Percentiles rank a stretch among this genome's conserved stretches.
phyloP scores from a whole-genome alignment of 352 stramenopile species.

The Heterotrichella gracilis region DNA sequence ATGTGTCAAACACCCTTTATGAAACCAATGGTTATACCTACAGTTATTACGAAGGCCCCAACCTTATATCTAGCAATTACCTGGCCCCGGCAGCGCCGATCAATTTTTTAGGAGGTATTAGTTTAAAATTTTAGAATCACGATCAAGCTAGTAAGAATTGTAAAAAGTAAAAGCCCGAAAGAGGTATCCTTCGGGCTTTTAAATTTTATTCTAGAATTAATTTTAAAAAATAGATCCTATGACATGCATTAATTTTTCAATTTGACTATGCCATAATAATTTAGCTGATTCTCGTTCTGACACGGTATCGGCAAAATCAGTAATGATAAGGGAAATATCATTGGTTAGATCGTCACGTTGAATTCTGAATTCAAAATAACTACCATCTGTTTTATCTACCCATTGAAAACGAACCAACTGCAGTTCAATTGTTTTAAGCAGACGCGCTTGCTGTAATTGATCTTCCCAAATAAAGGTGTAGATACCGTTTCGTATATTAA shows the following conservation, averaged over 20 bases:
- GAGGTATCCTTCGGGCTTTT: too few species aligned
- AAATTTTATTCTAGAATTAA: too few species aligned
- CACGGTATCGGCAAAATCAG: background rate
- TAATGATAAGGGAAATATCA: background rate
- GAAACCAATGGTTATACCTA: background rate
- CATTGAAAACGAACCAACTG: background rate
- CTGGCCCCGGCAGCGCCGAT: background rate
- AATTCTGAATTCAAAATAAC: constrained; percentile 5
- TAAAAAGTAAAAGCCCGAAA: too few species aligned
- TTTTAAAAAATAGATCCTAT: background rate
- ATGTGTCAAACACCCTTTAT: background rate
- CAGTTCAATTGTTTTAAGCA: background rate
- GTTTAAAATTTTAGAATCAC: background rate
- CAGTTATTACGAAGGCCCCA: background rate
- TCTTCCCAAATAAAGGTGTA: constrained; percentile 1
- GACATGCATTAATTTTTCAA: constrained; percentile 4
- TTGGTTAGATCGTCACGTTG: background rate
- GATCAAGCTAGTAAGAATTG: too few species aligned
- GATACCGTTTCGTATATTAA: background rate
- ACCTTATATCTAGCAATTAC: background rate
- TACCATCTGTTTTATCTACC: background rate
- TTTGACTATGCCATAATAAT: constrained; percentile 7
- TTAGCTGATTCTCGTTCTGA: background rate
- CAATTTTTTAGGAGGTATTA: background rate
- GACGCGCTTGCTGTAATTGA: background rate